Base-by-base conservation (phyloP, 1,284 basidiomycete genomes). In the Puccinia horiana region DNA sequence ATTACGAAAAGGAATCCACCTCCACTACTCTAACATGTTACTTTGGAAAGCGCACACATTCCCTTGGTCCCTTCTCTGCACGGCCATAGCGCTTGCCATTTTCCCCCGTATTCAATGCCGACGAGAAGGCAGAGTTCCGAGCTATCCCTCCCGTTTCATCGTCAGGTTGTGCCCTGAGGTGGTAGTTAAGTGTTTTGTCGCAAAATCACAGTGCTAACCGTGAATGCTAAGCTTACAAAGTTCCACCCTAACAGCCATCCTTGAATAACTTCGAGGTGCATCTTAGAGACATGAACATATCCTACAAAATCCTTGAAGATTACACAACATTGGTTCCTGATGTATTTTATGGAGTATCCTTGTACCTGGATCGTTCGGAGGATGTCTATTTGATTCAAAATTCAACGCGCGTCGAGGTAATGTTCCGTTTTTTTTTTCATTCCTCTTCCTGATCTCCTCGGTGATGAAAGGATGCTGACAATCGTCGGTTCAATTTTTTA, bases 311-410 rank as follows among this genome's bases (percentile, higher is more conserved):
- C n/a, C 42, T 81, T 9, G 42, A 49, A 52, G 79, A 81, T n/a
- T 81, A 63, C 49, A 81, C 79, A 20, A 74, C 70, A 16, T 23
- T 81, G 26, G 79, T 40, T 35, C 79, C 79, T 4, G 79, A 81
- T 40, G 79, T 81, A 9, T 81, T 73, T 81, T 81, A 74, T 32
- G 79, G 79, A 18, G 79, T 72, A 26, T 81, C 79, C 20, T 32
- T 81, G 26, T 63, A 52, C 42, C 49, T 81, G 47, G 70, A 74
- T 18, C 52, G 63, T 29, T 29, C 69, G 42, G 58, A 74, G 42
- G 79, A 81, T 23, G 23, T 74, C 23, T 40, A 52, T 32, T 29
- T 56, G 29, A 35, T 81, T 26, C 52, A 61, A 40, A 74, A 61
- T 29, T 81, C 70, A 14, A 32, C 44, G 26, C 79, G 44, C 32